These are phyloP conservation scores for Cladophialophora chaetospira DNA, from an alignment of 2,329 filamentous ascomycete genomes.

Conservation along the genomic window DNA sequence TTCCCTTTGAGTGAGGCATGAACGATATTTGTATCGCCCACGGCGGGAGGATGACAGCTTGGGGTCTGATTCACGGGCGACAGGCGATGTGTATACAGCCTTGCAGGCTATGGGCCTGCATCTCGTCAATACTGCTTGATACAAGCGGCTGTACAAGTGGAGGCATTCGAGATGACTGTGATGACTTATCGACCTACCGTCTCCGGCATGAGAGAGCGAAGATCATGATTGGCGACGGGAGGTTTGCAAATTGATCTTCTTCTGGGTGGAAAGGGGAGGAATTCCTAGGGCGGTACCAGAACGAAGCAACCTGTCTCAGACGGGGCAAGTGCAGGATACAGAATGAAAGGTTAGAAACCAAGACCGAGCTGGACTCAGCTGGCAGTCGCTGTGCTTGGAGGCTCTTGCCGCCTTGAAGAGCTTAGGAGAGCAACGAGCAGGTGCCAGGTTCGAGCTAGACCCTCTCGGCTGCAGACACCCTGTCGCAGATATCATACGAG, in stretches of 20 bases:
- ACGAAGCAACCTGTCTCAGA: too few relatives aligned
- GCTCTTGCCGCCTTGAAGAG: not conserved
- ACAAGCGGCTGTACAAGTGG: conserved; percentile 2
- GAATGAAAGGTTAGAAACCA: too few relatives aligned
- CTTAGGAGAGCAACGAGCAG: not conserved
- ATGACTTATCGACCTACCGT: not conserved
- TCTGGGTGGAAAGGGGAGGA: too few relatives aligned
- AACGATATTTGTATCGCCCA: not conserved
- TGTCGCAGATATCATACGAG: not conserved
- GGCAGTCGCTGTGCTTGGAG: not conserved
- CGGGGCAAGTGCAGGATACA: not conserved
- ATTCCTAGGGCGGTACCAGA: too few relatives aligned
- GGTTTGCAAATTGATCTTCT: too few relatives aligned
- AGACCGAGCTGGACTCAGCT: not conserved
- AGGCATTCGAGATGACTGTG: not conserved
- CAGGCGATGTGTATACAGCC: not conserved
- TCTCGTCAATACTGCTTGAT: not conserved
- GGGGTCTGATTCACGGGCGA: not conserved
- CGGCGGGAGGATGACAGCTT: not conserved
- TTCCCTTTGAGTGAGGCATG: too few relatives aligned
- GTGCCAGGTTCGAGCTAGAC: not conserved
- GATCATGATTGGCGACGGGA: not conserved
- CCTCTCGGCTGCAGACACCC: not conserved
- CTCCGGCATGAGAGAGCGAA: not conserved
- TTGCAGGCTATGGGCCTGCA: not conserved